These are phyloP conservation scores for Cystoderma amianthinum DNA, from an alignment of 768 basidiomycete species.

Conservation along the genomic window DNA sequence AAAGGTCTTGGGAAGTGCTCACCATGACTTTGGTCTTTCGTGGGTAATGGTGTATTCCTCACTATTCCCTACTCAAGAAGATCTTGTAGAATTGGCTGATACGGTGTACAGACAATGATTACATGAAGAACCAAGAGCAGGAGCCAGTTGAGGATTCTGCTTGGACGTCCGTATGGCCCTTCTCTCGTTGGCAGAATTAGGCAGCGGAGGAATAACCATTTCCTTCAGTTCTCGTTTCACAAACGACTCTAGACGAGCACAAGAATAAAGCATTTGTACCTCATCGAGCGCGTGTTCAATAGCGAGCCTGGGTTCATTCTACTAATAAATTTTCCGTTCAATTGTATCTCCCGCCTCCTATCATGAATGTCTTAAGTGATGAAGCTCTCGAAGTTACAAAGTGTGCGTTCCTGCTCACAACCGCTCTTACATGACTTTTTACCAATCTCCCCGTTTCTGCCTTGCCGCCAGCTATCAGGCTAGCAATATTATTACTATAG, in stretches of 20 bases:
- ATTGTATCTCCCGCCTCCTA: conserved; percentile 77
- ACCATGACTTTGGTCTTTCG: conserved; percentile 19
- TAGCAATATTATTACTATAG: conserved; percentile 53
- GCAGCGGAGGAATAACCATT: neutral
- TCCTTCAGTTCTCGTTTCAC: neutral
- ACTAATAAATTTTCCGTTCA: conserved; percentile 68
- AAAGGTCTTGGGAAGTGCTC: conserved; percentile 18
- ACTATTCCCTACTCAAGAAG: conserved; percentile 48
- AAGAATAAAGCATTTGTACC: neutral
- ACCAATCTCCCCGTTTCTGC: conserved; percentile 50
- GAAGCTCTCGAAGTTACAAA: conserved; percentile 62
- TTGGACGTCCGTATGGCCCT: conserved; percentile 19
- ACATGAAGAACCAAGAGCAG: conserved; percentile 5
- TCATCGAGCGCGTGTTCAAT: conserved; percentile 2
- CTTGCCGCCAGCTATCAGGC: conserved; percentile 54
- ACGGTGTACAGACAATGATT: conserved; percentile 19
- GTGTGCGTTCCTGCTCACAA: conserved; percentile 67
- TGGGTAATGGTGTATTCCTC: conserved; percentile 70
- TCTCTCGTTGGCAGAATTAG: conserved; percentile 11
- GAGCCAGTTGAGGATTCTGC: conserved; percentile 7
- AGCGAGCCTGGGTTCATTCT: conserved; percentile 61
- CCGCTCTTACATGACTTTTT: conserved; percentile 73
- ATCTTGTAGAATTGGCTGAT: conserved; percentile 63
- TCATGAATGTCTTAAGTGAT: conserved; percentile 59
- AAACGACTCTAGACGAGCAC: neutral